Percentiles rank a stretch among this genome's conserved stretches.
Conservation (phyloP, 2,329 filamentous ascomycete genomes). For the Clonostachys rhizophaga region DNA sequence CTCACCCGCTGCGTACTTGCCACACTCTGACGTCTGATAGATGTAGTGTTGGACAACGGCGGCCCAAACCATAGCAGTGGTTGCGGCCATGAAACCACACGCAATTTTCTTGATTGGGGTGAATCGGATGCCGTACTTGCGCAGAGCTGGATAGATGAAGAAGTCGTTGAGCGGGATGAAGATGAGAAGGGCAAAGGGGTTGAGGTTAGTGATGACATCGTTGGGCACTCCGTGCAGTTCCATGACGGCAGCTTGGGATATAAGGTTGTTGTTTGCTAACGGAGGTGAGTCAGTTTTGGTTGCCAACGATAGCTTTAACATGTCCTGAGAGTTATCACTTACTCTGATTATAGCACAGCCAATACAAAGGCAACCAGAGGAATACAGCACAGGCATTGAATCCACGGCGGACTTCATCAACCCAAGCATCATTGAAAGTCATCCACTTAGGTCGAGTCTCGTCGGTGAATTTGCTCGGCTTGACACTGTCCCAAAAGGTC, state of each 20-base stretch:
- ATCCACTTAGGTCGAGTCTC: slow-evolving; percentile 61
- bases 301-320: neutral
- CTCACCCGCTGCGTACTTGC: slow-evolving; percentile 28
- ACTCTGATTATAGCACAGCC: slow-evolving; percentile 44
- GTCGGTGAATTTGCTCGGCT: slow-evolving; percentile 58
- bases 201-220: slow-evolving; percentile 70
- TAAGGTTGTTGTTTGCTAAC: slow-evolving; percentile 51
- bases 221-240: slow-evolving; percentile 67
- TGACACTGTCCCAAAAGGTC: slow-evolving; percentile 63
- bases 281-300: neutral
- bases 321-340: slow-evolving; percentile 9
- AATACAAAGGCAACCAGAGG: slow-evolving; percentile 61
- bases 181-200: slow-evolving; percentile 70
- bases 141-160: slow-evolving; percentile 63
- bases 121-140: slow-evolving; percentile 60
- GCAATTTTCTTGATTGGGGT: slow-evolving; percentile 74
- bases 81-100: slow-evolving; percentile 60
- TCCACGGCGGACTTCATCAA: slow-evolving; percentile 68
- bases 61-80: slow-evolving; percentile 54
- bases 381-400: slow-evolving; percentile 66
- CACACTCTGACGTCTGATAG: slow-evolving; percentile 60
- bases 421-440: slow-evolving; percentile 76
- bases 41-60: slow-evolving; percentile 53
- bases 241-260: slow-evolving; percentile 63
- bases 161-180: slow-evolving; percentile 68